phyloP scores from a whole-genome alignment of 1,139 yeast species.

The Yamadazyma trypodendri region DNA sequence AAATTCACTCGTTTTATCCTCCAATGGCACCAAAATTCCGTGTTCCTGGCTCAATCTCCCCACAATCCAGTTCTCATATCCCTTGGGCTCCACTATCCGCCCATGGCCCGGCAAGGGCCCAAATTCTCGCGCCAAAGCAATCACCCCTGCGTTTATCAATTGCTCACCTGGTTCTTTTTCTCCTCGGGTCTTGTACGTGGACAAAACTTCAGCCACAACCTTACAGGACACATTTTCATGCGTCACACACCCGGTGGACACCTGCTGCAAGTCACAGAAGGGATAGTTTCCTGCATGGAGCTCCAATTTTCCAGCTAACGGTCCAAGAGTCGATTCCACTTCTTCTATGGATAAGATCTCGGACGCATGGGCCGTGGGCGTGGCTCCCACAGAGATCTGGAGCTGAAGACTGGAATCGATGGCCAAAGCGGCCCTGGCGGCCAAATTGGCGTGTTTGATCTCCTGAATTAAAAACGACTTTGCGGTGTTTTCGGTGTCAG shows the following conservation, averaged over 20 bases:
- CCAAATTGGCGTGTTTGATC: conserved; percentile 53
- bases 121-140: conserved; percentile 65
- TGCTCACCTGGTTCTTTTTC: conserved; percentile 53
- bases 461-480: conserved; percentile 51
- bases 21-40: conserved; percentile 50
- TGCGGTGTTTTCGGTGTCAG: conserved; percentile 49
- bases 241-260: conserved; percentile 59
- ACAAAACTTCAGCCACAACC: conserved; percentile 63
- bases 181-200: conserved; percentile 56
- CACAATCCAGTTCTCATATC: conserved; percentile 51
- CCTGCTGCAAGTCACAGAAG: conserved; percentile 73
- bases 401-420: conserved; percentile 28
- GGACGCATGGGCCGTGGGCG: conserved; percentile 76
- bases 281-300: conserved; percentile 80
- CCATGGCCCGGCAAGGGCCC: conserved; percentile 56
- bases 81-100: conserved; percentile 29
- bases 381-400: conserved; percentile 68
- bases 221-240: conserved; percentile 51
- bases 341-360: conserved; percentile 25
- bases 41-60: conserved; percentile 66
- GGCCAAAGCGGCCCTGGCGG: conserved; percentile 36
- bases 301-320: conserved; percentile 52
- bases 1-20: conserved; percentile 22
- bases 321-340: conserved; percentile 21
- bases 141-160: conserved; percentile 70